A percentile compares a stretch with the other conserved stretches of the same genome.
Conservation (phyloP, 2,329 filamentous ascomycete species). For the Colletotrichum lupini region DNA sequence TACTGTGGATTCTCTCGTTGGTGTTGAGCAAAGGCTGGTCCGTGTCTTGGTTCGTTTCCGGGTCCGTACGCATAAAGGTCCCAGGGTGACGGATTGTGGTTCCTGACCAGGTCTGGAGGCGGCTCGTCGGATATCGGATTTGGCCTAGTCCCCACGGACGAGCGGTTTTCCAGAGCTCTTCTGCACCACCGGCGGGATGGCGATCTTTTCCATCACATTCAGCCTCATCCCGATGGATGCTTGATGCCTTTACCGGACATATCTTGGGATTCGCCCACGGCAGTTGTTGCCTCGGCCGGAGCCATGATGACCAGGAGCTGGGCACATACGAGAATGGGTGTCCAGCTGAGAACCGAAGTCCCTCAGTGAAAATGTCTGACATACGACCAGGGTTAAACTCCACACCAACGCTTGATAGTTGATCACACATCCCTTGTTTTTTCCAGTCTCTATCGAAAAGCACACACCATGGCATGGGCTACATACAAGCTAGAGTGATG, state of each 20-base stretch:
- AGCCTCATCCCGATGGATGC: slow-evolving; percentile 48
- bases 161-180: slow-evolving; percentile 46
- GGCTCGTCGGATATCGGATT: slow-evolving; percentile 51
- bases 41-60: slow-evolving; percentile 48
- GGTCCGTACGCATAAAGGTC: slow-evolving; percentile 57
- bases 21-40: slow-evolving; percentile 59
- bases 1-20: slow-evolving; percentile 65
- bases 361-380: not conserved
- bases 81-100: slow-evolving; percentile 57
- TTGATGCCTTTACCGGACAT: not conserved
- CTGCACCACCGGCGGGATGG: slow-evolving; percentile 40
- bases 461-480: not conserved
- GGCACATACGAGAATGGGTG: not conserved
- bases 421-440: slow-evolving; percentile 64
- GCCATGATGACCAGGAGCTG: slow-evolving; percentile 1
- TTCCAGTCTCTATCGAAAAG: not conserved
- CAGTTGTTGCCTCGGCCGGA: not conserved
- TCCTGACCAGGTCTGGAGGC: slow-evolving; percentile 57
- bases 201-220: slow-evolving; percentile 44
- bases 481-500: slow-evolving; percentile 50
- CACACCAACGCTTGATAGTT: slow-evolving; percentile 60
- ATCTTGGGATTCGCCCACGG: slow-evolving; percentile 15
- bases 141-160: slow-evolving; percentile 59
- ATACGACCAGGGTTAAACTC: slow-evolving; percentile 53
- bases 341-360: slow-evolving; percentile 8